Conservation (phyloP, 371 early-diverging fungal species). For the Phascolomyces articulosus region DNA sequence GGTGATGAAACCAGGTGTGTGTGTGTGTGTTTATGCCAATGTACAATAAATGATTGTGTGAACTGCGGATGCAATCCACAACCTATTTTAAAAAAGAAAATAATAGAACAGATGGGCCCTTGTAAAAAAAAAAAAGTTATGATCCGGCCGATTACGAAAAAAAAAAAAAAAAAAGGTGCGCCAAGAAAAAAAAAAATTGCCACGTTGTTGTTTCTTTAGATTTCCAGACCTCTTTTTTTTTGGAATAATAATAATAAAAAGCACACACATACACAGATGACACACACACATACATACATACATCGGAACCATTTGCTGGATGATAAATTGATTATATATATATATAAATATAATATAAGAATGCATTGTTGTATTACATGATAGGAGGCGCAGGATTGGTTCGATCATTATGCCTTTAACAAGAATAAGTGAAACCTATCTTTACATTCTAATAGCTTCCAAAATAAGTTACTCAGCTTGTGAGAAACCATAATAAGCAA, state of each 20-base stretch:
- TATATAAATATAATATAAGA: neutral
- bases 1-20: no score
- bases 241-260: no score
- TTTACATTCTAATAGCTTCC: no score
- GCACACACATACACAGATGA: neutral
- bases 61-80: no score
- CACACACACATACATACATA: neutral
- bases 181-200: no score
- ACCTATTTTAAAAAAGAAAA: neutral
- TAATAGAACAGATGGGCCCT: neutral
- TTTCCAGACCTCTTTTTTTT: no score
- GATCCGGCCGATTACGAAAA: neutral
- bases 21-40: no score
- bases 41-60: no score
- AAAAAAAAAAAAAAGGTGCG: neutral
- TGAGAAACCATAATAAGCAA: no score
- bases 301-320: neutral
- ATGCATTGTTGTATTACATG: conserved; percentile 2
- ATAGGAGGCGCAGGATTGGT: neutral
- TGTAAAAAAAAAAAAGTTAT: neutral
- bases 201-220: no score
- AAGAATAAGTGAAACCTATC: no score
- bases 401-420: no score
- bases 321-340: neutral
- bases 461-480: conserved; percentile 1